Evolutionary conservation across 2,329 filamentous ascomycete species (phyloP).

Genomic region (Aspergillus quadrilineatus): DNA sequence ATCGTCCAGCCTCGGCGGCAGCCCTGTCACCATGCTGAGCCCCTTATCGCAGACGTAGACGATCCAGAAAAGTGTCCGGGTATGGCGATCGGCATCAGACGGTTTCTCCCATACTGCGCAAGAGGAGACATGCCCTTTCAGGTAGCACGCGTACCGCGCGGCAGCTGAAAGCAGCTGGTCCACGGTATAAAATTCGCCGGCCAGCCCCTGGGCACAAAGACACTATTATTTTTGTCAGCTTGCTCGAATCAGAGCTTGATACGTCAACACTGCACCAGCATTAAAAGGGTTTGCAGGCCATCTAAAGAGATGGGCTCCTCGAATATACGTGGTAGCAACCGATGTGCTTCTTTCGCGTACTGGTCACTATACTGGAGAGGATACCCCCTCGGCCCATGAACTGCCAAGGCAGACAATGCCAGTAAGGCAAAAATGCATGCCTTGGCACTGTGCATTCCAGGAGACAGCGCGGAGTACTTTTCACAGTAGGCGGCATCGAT

Average conservation of each 20-base stretch:
- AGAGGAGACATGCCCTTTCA: conserved; percentile 11
- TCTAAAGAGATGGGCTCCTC: conserved; percentile 10
- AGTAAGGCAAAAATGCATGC: conserved; percentile 16
- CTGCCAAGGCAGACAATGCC: neutral
- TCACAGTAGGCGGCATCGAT: conserved; percentile 11
- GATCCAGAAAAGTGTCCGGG: conserved; percentile 15
- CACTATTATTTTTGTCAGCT: neutral
- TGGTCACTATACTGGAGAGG: neutral
- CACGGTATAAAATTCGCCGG: conserved; percentile 1
- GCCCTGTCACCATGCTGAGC: conserved; percentile 11
- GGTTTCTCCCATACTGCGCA: neutral
- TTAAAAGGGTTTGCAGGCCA: conserved; percentile 12
- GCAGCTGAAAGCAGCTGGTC: conserved; percentile 1
- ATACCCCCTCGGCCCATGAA: neutral
- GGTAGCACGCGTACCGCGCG: conserved; percentile 14
- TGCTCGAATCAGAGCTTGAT: too few species aligned
- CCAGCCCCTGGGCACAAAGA: neutral
- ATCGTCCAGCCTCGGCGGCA: conserved; percentile 9
- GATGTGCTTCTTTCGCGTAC: neutral
- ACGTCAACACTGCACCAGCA: conserved; percentile 6
- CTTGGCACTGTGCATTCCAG: neutral
- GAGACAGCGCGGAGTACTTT: neutral
- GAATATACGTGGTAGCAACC: neutral
- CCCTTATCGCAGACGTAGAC: conserved; percentile 7
- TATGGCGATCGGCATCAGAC: neutral